Evolutionary conservation across 2,329 filamentous ascomycete genomes (phyloP), one percentile per base, ranked within the genome.

Genomic region (Emergomyces pasteurianus): DNA sequence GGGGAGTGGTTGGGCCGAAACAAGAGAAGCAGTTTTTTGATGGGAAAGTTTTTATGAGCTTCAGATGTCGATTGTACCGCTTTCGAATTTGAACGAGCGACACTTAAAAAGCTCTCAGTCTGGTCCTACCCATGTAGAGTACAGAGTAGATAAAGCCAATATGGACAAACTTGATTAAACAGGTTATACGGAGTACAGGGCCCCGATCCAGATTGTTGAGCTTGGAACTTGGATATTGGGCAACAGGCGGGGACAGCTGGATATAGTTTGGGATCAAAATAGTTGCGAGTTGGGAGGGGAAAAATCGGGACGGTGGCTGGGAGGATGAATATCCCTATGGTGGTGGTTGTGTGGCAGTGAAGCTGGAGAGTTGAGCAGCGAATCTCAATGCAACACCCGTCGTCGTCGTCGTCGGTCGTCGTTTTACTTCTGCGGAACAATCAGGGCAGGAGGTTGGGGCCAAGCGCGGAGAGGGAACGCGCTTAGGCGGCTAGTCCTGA

Each of bases 371-470:
- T 52, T 18, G 16, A 52, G 18, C 49, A 42, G 36, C 16, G 34
- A 26, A 23, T 21, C n/a, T 40, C 53, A 38, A 42, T 38, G 12
- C 12, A 26, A 38, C 34, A 16, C 21, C 52, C 4, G 12, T 10
- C 18, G 49, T 52, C 28, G 16, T 52, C 49, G 26, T 18, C 10
- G 14, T 4, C n/a, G 14, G 49, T 36, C 14, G 59, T 42, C 21
- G 46, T 23, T 16, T 14, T n/a, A 3, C 14, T 18, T 18, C 16
- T 42, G 34, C 34, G 10, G 34, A 9, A 36, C 34, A n/a, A n/a
- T n/a, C n/a, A n/a, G n/a, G n/a, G n/a, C n/a, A 47, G 56, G 52
- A 62, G 61, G 60, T 59, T 62, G 55, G 58, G 59, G 23, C 47
- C 58, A 59, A 59, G 58, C 58, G 46, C 36, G 36, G 58, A 50